phyloP scores from a whole-genome alignment of 139 green algal genomes.

The Dunaliella primolecta region DNA sequence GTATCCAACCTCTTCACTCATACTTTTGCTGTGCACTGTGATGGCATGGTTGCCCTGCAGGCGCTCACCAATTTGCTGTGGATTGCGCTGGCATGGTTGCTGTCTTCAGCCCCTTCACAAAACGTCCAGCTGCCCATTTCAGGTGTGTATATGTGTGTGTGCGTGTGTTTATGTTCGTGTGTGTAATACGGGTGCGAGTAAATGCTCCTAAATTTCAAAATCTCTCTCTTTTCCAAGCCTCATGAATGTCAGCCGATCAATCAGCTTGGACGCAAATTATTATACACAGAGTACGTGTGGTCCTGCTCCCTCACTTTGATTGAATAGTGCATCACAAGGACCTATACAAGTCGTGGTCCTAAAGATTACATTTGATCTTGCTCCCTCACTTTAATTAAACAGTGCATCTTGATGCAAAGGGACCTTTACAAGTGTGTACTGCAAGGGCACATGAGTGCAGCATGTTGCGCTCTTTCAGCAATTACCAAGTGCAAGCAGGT shows the following conservation, averaged over 20 bases:
- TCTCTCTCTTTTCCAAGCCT: background rate
- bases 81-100: conserved; percentile 15
- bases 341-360: too few relatives aligned
- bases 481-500: background rate
- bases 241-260: too few relatives aligned
- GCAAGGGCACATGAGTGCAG: too few relatives aligned
- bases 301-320: background rate
- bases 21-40: too few relatives aligned
- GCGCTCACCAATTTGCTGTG: conserved; percentile 27
- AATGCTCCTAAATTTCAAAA: background rate
- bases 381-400: background rate
- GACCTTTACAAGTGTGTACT: too few relatives aligned
- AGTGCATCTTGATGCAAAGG: too few relatives aligned
- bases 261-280: too few relatives aligned
- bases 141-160: background rate
- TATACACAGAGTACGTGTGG: background rate
- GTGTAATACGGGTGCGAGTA: background rate
- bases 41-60: too few relatives aligned
- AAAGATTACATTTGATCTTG: background rate
- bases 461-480: background rate
- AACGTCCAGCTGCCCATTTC: conserved; percentile 33
- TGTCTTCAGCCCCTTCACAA: conserved; percentile 29
- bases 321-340: too few relatives aligned
- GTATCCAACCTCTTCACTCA: too few relatives aligned
- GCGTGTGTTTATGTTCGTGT: background rate